A percentile compares a stretch with the other conserved stretches of the same genome.
These are phyloP conservation scores for Penicillium canariense DNA, from an alignment of 495 filamentous ascomycete genomes.

Conservation along the genomic window DNA sequence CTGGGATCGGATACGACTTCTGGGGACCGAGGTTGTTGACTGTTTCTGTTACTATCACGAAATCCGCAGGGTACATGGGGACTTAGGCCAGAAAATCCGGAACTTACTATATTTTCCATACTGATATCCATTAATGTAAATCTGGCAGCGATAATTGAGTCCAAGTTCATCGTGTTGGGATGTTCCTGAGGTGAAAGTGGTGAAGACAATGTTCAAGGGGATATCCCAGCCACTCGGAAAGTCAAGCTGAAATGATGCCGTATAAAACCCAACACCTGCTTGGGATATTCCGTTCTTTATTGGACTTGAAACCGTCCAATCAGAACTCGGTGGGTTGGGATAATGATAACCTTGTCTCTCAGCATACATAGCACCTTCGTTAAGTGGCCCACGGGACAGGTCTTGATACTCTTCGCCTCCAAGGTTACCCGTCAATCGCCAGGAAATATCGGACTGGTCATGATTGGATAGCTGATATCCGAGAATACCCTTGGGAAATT, in stretches of 20 bases:
- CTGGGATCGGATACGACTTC: conserved; percentile 56
- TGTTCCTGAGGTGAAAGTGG: conserved; percentile 6
- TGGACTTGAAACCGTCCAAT: conserved; percentile 32
- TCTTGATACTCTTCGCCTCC: conserved; percentile 65
- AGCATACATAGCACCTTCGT: conserved; percentile 64
- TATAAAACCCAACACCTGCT: conserved; percentile 59
- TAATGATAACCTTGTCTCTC: conserved; percentile 66
- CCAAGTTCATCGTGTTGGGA: conserved; percentile 16
- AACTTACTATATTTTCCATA: conserved; percentile 58
- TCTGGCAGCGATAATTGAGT: conserved; percentile 47
- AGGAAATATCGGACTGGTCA: conserved; percentile 43
- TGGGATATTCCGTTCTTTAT: conserved; percentile 46
- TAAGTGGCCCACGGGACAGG: conserved; percentile 60
- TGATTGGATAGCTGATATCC: conserved; percentile 49
- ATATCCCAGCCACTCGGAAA: conserved; percentile 54
- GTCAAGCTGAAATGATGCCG: conserved; percentile 51
- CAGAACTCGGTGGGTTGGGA: conserved; percentile 49
- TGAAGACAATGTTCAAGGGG: conserved; percentile 57
- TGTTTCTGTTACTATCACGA: background rate
- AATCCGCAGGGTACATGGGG: no score
- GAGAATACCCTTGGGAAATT: conserved; percentile 63
- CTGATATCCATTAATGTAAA: conserved; percentile 70
- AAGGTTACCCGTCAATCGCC: conserved; percentile 73
- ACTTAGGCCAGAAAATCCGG: background rate
- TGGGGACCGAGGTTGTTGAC: conserved; percentile 63